Evolutionary conservation across 2,329 filamentous ascomycete species (phyloP), one percentile per base, ranked within the genome.

Genomic region (Scolecobasidium constrictum): DNA sequence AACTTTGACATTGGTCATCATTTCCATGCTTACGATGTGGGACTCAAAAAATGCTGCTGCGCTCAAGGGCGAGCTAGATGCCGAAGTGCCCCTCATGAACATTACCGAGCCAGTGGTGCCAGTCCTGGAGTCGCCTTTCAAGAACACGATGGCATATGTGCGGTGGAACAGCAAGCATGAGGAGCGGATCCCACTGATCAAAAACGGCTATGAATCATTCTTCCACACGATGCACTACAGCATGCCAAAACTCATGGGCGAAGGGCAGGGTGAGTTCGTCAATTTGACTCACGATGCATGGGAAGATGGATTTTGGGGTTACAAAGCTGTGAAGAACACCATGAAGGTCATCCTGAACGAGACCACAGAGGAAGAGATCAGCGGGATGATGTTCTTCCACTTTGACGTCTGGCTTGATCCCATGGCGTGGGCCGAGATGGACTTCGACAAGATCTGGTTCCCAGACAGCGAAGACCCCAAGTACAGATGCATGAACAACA

Each of bases 391-490:
- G 12, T 58, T 54, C 45, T 58, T 52, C 45, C 57, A 60, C 41
- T 60, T 58, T 40, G 57, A 60, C 44, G 56, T 55, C 4, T 60
- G 57, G 57, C 48, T 60, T 38, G 52, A 57, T 40, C 57, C 57
- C 3, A 43, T 59, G 20, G 50, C 40, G 12, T 60, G 50, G 38
- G 44, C 40, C 18, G 48, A 48, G 44, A 50, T 51, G 49, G 50
- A 58, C 45, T 50, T 49, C 18, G 45, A 47, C 7, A 53, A 54
- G 18, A 57, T 59, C 35, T 55, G 53, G 49, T 50, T 56, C 43
- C 55, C 53, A n/a, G 38, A 50, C 40, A 47, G 48, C 49, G 34
- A 47, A 3, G 49, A 46, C 2, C 53, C 52, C 12, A 39, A 47
- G 26, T 54, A 48, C 40, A 42, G 47, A 28, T 55, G 52, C 40